Conservation (phyloP, 306 rosid genomes). For the Acacia confusa region DNA sequence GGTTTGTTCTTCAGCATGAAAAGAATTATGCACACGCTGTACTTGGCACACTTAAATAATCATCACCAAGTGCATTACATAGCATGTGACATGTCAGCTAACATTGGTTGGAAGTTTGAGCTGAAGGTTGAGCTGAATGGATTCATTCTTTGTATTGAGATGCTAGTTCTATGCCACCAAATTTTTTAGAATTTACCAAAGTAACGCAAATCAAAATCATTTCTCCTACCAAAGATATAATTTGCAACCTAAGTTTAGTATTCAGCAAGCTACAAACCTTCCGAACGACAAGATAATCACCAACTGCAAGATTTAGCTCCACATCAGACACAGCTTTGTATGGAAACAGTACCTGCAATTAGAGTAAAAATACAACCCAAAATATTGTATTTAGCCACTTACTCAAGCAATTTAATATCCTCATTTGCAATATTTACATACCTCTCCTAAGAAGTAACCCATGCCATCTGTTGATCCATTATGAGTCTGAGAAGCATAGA, state of each 20-base stretch:
- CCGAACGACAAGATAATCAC: conserved; percentile 84
- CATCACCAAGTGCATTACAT: background rate
- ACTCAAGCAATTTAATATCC: conserved; percentile 9
- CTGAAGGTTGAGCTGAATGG: background rate
- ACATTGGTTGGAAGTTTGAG: background rate
- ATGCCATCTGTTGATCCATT: conserved; percentile 72
- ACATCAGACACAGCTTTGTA: conserved; percentile 82
- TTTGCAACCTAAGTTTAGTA: conserved; percentile 20
- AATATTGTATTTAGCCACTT: conserved; percentile 21
- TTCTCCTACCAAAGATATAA: background rate
- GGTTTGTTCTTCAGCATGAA: background rate
- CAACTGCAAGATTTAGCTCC: conserved; percentile 80
- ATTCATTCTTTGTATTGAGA: background rate
- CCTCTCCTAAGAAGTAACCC: conserved; percentile 97
- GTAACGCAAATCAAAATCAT: background rate
- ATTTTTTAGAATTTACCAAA: background rate
- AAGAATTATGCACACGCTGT: background rate
- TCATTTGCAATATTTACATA: conserved; percentile 32
- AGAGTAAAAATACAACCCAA: conserved; percentile 19
- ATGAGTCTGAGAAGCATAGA: conserved; percentile 66
- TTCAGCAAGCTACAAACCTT: conserved; percentile 56
- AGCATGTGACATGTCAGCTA: conserved; percentile 6
- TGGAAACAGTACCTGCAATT: conserved; percentile 71
- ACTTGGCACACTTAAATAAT: background rate
- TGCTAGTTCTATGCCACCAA: background rate